Evolutionary conservation across 495 filamentous ascomycete species (phyloP).

Genomic region (Pseudomonodictys pantanalensis): DNA sequence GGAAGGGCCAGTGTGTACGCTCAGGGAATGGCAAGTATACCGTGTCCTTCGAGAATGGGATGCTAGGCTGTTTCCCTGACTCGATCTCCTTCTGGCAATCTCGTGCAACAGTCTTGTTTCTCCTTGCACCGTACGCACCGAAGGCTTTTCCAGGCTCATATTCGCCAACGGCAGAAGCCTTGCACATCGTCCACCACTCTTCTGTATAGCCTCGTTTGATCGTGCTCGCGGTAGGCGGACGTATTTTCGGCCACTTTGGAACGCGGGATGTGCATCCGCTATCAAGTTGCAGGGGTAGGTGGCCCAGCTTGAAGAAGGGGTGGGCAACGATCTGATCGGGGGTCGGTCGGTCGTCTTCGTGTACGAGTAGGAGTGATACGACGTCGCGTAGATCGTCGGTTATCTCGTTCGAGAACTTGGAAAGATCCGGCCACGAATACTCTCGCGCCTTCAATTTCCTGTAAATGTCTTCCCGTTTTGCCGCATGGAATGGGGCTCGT

Average conservation of each 20-base stretch:
- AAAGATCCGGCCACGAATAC: conserved; percentile 44
- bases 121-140: conserved; percentile 37
- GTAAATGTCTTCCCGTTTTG: conserved; percentile 46
- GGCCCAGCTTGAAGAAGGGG: conserved; percentile 44
- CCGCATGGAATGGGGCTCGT: conserved; percentile 45
- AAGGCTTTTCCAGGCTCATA: conserved; percentile 40
- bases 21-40: conserved; percentile 40
- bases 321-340: conserved; percentile 46
- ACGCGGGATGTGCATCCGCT: conserved; percentile 31
- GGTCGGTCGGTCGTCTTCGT: conserved; percentile 41
- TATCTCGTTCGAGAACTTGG: conserved; percentile 40
- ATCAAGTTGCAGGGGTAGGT: conserved; percentile 40
- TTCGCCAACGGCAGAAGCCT: conserved; percentile 43
- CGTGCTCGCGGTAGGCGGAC: conserved; percentile 38
- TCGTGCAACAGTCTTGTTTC: conserved; percentile 39
- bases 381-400: conserved; percentile 43
- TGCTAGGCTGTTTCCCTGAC: conserved; percentile 37
- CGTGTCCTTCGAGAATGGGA: conserved; percentile 41
- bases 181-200: conserved; percentile 42
- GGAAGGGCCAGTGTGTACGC: conserved; percentile 28
- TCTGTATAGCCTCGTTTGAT: conserved; percentile 42
- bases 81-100: conserved; percentile 42
- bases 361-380: conserved; percentile 41
- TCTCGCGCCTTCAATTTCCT: conserved; percentile 42
- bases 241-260: conserved; percentile 41